Conservation (phyloP, 768 basidiomycete species). For the Exidia glandulosa region DNA sequence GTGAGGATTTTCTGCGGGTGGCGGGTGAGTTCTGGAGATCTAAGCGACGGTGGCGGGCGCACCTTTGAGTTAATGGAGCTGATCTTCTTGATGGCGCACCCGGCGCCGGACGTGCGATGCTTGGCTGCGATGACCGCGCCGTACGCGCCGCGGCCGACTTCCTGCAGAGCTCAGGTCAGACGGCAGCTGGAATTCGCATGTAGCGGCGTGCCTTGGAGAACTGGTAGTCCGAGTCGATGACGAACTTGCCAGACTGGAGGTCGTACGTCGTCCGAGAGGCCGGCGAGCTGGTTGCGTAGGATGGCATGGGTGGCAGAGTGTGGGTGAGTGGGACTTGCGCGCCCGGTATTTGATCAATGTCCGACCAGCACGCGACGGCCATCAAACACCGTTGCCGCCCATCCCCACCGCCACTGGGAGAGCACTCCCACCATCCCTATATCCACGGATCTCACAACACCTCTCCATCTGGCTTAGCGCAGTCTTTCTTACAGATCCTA, state of each 20-base stretch:
- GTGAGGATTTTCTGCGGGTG: slow-evolving; percentile 57
- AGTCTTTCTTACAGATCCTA: too few relatives aligned
- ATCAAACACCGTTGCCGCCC: not conserved
- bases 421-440: too few relatives aligned
- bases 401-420: too few relatives aligned
- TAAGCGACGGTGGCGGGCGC: slow-evolving; percentile 7
- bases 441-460: too few relatives aligned
- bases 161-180: too few relatives aligned
- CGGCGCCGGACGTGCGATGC: slow-evolving; percentile 74
- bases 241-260: slow-evolving; percentile 77
- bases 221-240: slow-evolving; percentile 82
- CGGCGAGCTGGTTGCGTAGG: not conserved
- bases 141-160: slow-evolving; percentile 92
- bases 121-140: slow-evolving; percentile 84
- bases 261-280: slow-evolving; percentile 33
- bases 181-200: too few relatives aligned
- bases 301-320: not conserved
- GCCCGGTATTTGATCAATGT: too few relatives aligned
- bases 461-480: too few relatives aligned
- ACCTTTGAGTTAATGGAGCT: slow-evolving; percentile 89
- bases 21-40: slow-evolving; percentile 1
- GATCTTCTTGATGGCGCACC: slow-evolving; percentile 94
- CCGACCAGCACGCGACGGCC: not conserved
- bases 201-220: too few relatives aligned
- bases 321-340: not conserved